Evolutionary conservation across 352 stramenopile genomes (phyloP).

Genomic region (Globisporangium parvum): DNA sequence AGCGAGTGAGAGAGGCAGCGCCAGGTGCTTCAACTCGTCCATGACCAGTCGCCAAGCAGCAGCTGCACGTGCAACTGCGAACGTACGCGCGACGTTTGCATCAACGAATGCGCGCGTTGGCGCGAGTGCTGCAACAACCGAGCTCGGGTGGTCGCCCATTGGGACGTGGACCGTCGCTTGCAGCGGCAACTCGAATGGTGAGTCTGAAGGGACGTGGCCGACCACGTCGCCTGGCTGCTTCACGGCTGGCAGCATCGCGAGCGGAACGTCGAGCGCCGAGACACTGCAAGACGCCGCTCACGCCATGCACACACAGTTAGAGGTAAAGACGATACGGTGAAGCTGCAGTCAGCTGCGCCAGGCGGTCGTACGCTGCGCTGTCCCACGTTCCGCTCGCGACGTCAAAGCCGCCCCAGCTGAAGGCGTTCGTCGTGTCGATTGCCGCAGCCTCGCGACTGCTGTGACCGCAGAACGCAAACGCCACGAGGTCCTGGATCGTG

Average conservation of each 20-base stretch:
- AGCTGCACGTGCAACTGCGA: no score
- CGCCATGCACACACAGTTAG: not conserved
- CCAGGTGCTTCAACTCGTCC: no score
- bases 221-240: constrained; percentile 44
- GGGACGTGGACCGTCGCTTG: constrained; percentile 41
- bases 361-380: constrained; percentile 18
- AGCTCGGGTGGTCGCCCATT: constrained; percentile 79
- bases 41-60: no score
- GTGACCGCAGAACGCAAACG: constrained; percentile 66
- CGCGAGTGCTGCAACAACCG: constrained; percentile 45
- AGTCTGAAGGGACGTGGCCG: constrained; percentile 16
- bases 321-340: not conserved
- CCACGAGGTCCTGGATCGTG: constrained; percentile 76
- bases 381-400: constrained; percentile 39
- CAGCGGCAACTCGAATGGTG: constrained; percentile 23
- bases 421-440: constrained; percentile 75
- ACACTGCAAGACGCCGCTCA: constrained; percentile 22
- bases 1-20: no score
- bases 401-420: constrained; percentile 71
- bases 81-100: constrained; percentile 40
- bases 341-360: not conserved
- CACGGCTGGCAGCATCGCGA: constrained; percentile 52
- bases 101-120: constrained; percentile 28
- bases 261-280: constrained; percentile 46
- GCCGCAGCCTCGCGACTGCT: constrained; percentile 23